Evolutionary conservation across 2,329 filamentous ascomycete species (phyloP).

Genomic region (Hysterium pulicare): DNA sequence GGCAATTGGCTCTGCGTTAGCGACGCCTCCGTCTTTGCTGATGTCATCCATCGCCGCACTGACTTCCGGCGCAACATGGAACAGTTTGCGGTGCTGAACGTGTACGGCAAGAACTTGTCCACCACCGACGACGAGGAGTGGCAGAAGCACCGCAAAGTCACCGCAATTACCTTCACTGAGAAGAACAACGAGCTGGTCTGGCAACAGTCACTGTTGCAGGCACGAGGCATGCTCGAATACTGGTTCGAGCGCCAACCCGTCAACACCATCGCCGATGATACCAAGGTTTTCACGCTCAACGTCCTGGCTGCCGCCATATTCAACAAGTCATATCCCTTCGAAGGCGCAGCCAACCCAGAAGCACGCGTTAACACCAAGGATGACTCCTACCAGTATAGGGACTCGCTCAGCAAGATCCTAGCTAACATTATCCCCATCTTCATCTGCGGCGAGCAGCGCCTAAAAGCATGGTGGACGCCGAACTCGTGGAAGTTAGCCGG

Average conservation of each 20-base stretch:
- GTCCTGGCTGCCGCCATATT: constrained; percentile 14
- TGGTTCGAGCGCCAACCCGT: constrained; percentile 10
- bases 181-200: constrained; percentile 26
- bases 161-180: constrained; percentile 21
- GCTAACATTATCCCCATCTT: constrained; percentile 9
- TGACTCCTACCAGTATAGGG: constrained; percentile 8
- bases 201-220: constrained; percentile 14
- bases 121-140: constrained; percentile 23
- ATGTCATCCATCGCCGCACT: constrained; percentile 10
- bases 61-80: constrained; percentile 16
- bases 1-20: constrained; percentile 18
- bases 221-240: constrained; percentile 14
- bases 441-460: constrained; percentile 8
- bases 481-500: constrained; percentile 8
- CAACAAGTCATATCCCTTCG: constrained; percentile 11
- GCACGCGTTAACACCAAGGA: constrained; percentile 4
- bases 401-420: constrained; percentile 10
- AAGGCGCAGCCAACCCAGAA: constrained; percentile 3
- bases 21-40: constrained; percentile 9
- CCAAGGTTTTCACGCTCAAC: constrained; percentile 13
- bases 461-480: constrained; percentile 13
- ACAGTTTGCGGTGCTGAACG: constrained; percentile 17
- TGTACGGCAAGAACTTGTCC: constrained; percentile 20
- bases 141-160: constrained; percentile 23
- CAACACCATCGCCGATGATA: constrained; percentile 5